Evolutionary conservation across 2,329 filamentous ascomycete genomes (phyloP), one percentile per base, ranked within the genome.

Genomic region (Hymenoscyphus infarciens): DNA sequence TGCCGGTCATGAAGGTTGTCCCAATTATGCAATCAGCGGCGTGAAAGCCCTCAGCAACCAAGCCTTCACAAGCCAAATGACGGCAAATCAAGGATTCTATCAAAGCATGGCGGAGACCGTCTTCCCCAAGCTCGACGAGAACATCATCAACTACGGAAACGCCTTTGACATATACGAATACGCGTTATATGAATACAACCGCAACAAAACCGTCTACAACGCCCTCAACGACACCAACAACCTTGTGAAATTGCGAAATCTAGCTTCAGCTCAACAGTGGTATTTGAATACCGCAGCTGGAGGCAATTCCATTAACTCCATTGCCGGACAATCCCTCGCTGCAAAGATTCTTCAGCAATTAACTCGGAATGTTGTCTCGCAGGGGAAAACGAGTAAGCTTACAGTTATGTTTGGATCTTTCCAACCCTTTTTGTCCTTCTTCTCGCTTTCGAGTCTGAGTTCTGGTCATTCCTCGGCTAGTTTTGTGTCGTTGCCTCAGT

Each of bases 221-320:
- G 68, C 69, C 1, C 71, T 90, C 2, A 58, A 81, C 79, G n/a
- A 66, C 70, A 13, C 75, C 75, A 19, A 66, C 70, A 11, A 75
- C 75, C 11, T 89, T 39, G 71, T 73, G 57, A 78, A 84, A 64
- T 81, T 94, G 39, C 79, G 80, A 62, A 78, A 77, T 4, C 82
- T 93, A 25, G 92, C 92, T 58, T 82, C 87, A 66, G 76, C 76
- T 19, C 85, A 92, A 72, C 87, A 95, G 76, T 88, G 82, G 72
- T 71, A 75, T 59, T 74, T 77, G 29, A 85, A 87, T 71, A 81
- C 88, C 7, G 82, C 85, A 13, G 86, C 84, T 72, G 87, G 87
- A 61, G 77, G 78, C 0, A 59, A 63, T 16, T 63, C 69, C 4
- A 77, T 83, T 62, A 79, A 80, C 29, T 79, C 80, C 29, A 77